Evolutionary conservation across 176 grass and related monocot genomes (phyloP).

Genomic region (Cenchrus americanus): DNA sequence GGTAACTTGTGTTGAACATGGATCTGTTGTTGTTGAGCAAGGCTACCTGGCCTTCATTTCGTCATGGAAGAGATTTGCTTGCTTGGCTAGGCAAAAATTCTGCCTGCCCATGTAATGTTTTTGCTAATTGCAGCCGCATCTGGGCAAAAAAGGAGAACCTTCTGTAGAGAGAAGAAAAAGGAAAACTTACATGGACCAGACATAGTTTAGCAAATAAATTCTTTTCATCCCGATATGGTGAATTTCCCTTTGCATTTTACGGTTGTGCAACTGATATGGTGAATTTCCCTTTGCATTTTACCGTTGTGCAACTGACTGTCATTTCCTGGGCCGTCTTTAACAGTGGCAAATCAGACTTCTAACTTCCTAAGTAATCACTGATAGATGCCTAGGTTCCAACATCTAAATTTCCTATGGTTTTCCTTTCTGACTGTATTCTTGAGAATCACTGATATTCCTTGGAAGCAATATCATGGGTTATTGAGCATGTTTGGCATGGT

Average conservation of each 20-base stretch:
- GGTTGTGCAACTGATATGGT: neutral
- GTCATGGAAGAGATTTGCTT: neutral
- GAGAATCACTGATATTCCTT: too few relatives aligned
- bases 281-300: too few relatives aligned
- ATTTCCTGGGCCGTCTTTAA: too few relatives aligned
- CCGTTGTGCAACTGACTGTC: too few relatives aligned
- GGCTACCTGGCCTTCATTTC: neutral
- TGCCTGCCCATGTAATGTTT: conserved; percentile 5
- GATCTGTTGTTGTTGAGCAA: conserved; percentile 22
- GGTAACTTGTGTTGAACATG: conserved; percentile 39
- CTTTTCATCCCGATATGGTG: neutral
- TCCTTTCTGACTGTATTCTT: too few relatives aligned
- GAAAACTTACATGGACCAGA: conserved; percentile 5
- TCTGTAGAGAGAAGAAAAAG: conserved; percentile 9
- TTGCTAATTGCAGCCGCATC: neutral
- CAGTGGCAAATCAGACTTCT: too few relatives aligned
- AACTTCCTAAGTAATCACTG: too few relatives aligned
- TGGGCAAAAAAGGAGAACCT: neutral
- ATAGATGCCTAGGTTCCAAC: too few relatives aligned
- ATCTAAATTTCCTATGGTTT: too few relatives aligned
- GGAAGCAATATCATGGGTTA: too few relatives aligned
- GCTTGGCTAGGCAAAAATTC: conserved; percentile 15
- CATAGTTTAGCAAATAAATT: conserved; percentile 17
- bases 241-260: neutral
- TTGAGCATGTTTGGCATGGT: too few relatives aligned